Evolutionary conservation across 2,329 filamentous ascomycete species (phyloP), one percentile per base, ranked within the genome.

Genomic region (Alternaria sp.): DNA sequence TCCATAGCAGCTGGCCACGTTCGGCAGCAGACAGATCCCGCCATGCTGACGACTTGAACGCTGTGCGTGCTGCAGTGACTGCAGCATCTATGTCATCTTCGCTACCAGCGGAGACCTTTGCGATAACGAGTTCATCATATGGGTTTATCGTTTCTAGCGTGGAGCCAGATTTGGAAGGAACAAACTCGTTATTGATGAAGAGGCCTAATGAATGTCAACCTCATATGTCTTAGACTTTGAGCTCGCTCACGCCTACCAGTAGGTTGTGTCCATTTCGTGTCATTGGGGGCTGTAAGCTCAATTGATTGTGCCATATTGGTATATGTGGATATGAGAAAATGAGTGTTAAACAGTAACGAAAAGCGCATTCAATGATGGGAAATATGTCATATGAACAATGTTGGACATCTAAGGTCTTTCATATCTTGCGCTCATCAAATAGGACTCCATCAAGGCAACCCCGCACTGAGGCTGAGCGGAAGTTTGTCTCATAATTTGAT

Each of bases 121-220:
- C 22, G 42, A 44, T 44, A 16, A 44, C 42, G 20, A 24, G 26
- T 24, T 44, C 42, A 24, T 44, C 42, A 24, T 44, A 44, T 2
- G 42, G 42, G 26, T 44, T 44, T 44, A 44, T 44, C 14, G 42
- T 26, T 9, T 44, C 42, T 6, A 44, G 42, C n/a, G 24, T 44
- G 26, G 42, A 28, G 42, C 42, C 42, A 24, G 42, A 44, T 26
- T 44, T 44, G 20, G 42, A 44, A 26, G 24, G 24, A 28, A 46
- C 43, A 46, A 46, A 30, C 30, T 46, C 26, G 16, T 46, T 46
- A 24, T 46, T 46, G 43, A 46, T 46, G 26, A 46, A 46, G 43
- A 46, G 43, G 1, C 43, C 43, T 46, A 7, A 20, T 28, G 16
- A 14, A 30, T 18, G n/a, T 46, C 28, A 46, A 28, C 18, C 28